Evolutionary conservation across 345 rosid species (phyloP), one percentile per base, ranked within the genome.

Genomic region (Raphanus raphanistrum): DNA sequence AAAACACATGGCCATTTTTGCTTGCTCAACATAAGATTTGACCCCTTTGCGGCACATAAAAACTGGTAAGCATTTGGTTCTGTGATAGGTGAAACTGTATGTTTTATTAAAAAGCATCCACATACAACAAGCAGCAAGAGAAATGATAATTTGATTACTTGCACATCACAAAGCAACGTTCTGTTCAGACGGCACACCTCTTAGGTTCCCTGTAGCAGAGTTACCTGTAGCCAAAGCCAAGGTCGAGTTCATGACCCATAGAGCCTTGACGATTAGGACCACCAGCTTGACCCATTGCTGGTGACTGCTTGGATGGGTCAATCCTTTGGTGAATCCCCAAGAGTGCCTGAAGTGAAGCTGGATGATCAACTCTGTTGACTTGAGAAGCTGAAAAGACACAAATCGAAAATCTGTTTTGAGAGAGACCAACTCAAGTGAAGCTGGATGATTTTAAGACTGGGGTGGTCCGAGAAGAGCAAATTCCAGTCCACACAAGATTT

Each of bases 281-380:
- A 36, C 82, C 82, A 0, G 86, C 17, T 6, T 86, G 36, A 13
- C 89, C 75, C 21, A 83, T 75, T 2, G 88, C 84, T 16, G 80
- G 87, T 59, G 78, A 36, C 76, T 88, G 94, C 85, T 85, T 92
- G 0, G 82, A 63, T 4, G 92, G 73, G 17, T 88, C 90, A 68
- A 90, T 81, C 70, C 94, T 86, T 13, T 84, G 87, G 27, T 92
- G 91, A 90, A 90, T 90, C 84, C 89, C 96, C 25, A 92, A 50
- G 43, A 92, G 87, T 84, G 91, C 82, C 74, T 88, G 96, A 67
- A 91, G 87, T 45, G 89, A 87, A 73, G 84, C 96, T 1, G 96
- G 89, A 75, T 85, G 93, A 75, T 73, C 83, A 78, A 73, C 81
- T 76, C 87, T 70, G 41, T 84, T 88, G 1, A 52, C 82, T 12